Conservation (phyloP, 768 basidiomycete species). For the Chalciporus pseudorubinellus region DNA sequence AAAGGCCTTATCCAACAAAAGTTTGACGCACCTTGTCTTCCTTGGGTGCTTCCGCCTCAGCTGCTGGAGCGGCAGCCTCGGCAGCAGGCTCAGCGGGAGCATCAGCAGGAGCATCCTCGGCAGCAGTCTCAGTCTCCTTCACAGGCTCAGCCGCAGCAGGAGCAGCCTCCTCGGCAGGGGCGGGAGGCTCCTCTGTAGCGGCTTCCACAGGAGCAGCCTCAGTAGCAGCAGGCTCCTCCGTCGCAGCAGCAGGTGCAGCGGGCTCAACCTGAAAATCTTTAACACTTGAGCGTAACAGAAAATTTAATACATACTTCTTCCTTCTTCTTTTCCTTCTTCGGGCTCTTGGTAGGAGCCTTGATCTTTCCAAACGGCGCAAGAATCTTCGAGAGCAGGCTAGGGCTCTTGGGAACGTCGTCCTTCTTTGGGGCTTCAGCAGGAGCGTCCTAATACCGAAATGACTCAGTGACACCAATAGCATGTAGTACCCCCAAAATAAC, state of each 20-base stretch:
- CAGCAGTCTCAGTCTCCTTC: slow-evolving; percentile 61
- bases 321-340: slow-evolving; percentile 83
- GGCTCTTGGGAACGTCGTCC: slow-evolving; percentile 81
- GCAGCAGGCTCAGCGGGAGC: slow-evolving; percentile 27
- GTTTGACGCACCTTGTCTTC: slow-evolving; percentile 54
- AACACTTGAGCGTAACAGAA: neutral
- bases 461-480: slow-evolving; percentile 35
- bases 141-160: slow-evolving; percentile 51
- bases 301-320: slow-evolving; percentile 48
- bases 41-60: slow-evolving; percentile 42
- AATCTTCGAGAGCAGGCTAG: slow-evolving; percentile 70
- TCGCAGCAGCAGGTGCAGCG: slow-evolving; percentile 26
- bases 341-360: slow-evolving; percentile 60
- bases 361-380: slow-evolving; percentile 73
- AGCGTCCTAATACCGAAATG: slow-evolving; percentile 28
- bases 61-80: slow-evolving; percentile 33
- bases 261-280: slow-evolving; percentile 29
- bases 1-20: too few relatives aligned
- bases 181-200: slow-evolving; percentile 43
- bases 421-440: slow-evolving; percentile 58
- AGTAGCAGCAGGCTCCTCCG: slow-evolving; percentile 35
- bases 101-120: slow-evolving; percentile 26
- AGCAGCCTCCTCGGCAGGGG: slow-evolving; percentile 26
- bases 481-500: slow-evolving; percentile 15
- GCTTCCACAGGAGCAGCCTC: slow-evolving; percentile 33